Percentiles rank a stretch among this genome's conserved stretches.
Evolutionary conservation across 2,329 filamentous ascomycete genomes (phyloP).

Genomic region (Trichoderma harzianum): DNA sequence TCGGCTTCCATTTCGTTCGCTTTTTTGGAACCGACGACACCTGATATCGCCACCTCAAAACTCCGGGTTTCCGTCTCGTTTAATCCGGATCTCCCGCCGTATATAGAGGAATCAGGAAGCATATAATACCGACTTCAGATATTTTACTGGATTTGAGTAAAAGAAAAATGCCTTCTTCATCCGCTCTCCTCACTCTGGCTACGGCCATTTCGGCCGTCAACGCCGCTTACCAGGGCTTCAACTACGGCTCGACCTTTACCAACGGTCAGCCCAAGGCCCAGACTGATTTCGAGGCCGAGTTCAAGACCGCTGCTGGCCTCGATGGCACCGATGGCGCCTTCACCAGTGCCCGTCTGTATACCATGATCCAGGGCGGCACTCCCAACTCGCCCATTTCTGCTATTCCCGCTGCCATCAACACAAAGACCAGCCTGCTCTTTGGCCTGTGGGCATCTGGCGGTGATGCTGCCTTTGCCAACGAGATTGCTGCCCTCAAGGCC

Average conservation of each 20-base stretch:
- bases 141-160: background rate
- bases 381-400: slow-evolving; percentile 63
- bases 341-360: slow-evolving; percentile 70
- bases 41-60: background rate
- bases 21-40: background rate
- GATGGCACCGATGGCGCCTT: slow-evolving; percentile 60
- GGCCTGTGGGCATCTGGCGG: slow-evolving; percentile 80
- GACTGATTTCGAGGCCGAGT: slow-evolving; percentile 66
- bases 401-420: slow-evolving; percentile 78
- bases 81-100: background rate
- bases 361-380: slow-evolving; percentile 68
- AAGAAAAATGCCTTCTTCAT: slow-evolving; percentile 33
- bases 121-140: background rate
- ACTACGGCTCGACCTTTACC: slow-evolving; percentile 64
- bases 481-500: slow-evolving; percentile 66
- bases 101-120: background rate
- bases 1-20: slow-evolving; percentile 2
- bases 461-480: slow-evolving; percentile 61
- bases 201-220: slow-evolving; percentile 33
- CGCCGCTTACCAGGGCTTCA: slow-evolving; percentile 62
- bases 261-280: slow-evolving; percentile 59
- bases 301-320: slow-evolving; percentile 62
- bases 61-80: background rate
- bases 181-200: slow-evolving; percentile 34
- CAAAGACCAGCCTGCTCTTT: slow-evolving; percentile 73